Base-by-base conservation (phyloP, 2,329 filamentous ascomycete species). In the Colletotrichum navitas region DNA sequence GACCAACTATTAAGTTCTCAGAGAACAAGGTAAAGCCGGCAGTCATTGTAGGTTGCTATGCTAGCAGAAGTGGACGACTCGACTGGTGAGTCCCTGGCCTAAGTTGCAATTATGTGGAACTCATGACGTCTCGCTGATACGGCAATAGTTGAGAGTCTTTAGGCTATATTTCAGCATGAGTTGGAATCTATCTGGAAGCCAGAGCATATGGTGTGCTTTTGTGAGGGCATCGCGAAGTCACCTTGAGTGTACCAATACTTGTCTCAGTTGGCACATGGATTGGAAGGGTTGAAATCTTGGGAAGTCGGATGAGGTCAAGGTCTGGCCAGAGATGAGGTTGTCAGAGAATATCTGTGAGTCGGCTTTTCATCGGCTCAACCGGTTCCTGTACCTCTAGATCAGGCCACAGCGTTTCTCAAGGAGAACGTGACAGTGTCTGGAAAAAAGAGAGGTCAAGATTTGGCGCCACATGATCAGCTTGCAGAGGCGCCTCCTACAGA, bases 381-480 rank as follows among this genome's bases (percentile, higher is more conserved):
- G 6, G 11, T 21, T 6, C n/a, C 36, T 26, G 21, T 52, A 21
- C 16, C 16, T 29, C 60, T 29, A 16, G 11, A 26, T 63, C 45
- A n/a, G n/a, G n/a, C 26, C 16, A 12, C 58, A 49, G 58, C 29
- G 43, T 45, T 14, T 43, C 7, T 5, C 41, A 18, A 61, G 58
- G 12, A 34, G 43, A 36, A 32, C 58, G 29, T 39, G 36, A 29
- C 47, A 29, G 21, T 41, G 60, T 29, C 45, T 52, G 60, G 29
- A 61, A 62, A 26, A 61, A 62, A 26, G 18, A 5, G 34, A 52
- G 34, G 47, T 62, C 32, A 62, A 62, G 60, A 52, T 51, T n/a
- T 10, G 47, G 36, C 60, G 60, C 60, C 60, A 52, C 32, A 41
- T 63, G 60, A 63, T 52, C 32, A 52, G 24, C 47, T 47, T 63